Percentiles rank a stretch among this genome's conserved stretches.
Evolutionary conservation across 164 flowering plant species (phyloP).

Genomic region (Sextonia rubra): DNA sequence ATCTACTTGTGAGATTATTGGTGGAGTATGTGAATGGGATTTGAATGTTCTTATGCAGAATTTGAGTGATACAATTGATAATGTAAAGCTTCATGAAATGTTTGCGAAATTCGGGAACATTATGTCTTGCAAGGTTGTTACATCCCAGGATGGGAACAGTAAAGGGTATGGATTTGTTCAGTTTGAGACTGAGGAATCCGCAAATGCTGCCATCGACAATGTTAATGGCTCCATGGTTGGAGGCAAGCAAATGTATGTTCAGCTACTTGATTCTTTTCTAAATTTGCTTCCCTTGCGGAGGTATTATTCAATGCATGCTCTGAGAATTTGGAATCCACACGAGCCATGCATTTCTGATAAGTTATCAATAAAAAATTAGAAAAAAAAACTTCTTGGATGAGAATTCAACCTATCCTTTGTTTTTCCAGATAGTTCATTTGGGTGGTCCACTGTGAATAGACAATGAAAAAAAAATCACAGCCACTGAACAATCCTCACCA

Average conservation of each 20-base stretch:
- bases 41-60: conserved; percentile 41
- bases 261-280: background rate
- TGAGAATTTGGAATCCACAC: background rate
- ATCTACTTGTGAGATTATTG: background rate
- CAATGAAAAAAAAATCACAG: background rate
- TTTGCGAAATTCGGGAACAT: conserved; percentile 65
- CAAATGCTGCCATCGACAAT: conserved; percentile 58
- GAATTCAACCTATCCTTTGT: background rate
- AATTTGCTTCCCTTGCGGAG: background rate
- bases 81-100: conserved; percentile 50
- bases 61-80: conserved; percentile 53
- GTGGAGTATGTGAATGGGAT: background rate
- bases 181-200: conserved; percentile 68
- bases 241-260: conserved; percentile 62
- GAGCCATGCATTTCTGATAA: background rate
- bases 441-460: background rate
- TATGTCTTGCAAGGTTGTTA: conserved; percentile 73
- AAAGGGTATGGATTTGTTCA: conserved; percentile 90
- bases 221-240: conserved; percentile 46
- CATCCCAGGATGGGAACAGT: conserved; percentile 73
- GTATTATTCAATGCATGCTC: background rate
- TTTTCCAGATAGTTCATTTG: background rate
- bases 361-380: too few species aligned
- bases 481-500: background rate
- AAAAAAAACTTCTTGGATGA: too few species aligned